Conservation (phyloP, 2,329 filamentous ascomycete genomes). For the Polychaeton citri region DNA sequence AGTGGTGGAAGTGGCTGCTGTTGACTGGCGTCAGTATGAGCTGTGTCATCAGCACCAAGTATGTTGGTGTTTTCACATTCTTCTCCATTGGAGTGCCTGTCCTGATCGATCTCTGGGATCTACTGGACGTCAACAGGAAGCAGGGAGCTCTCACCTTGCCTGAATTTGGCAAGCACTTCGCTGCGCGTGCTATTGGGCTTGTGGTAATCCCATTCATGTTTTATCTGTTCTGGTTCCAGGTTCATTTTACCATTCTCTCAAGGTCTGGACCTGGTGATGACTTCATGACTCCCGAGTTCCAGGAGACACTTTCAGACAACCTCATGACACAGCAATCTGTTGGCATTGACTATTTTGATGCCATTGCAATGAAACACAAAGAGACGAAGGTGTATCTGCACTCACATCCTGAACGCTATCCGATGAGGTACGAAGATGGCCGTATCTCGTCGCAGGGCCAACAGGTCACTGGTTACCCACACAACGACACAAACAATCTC, state of each 20-base stretch:
- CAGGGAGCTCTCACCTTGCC: conserved; percentile 67
- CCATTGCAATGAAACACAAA: conserved; percentile 81
- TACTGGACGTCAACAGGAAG: conserved; percentile 76
- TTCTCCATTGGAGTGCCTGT: conserved; percentile 93
- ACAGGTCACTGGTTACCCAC: conserved; percentile 95
- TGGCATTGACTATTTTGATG: conserved; percentile 80
- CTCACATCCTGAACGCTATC: conserved; percentile 80
- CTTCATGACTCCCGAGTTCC: conserved; percentile 97
- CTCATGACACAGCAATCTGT: conserved; percentile 78
- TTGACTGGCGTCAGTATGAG: conserved; percentile 88
- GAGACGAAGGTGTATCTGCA: conserved; percentile 95
- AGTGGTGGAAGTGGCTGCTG: conserved; percentile 99
- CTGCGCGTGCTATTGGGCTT: conserved; percentile 70
- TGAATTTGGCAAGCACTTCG: conserved; percentile 80
- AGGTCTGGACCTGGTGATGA: conserved; percentile 90
- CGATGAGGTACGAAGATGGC: conserved; percentile 90
- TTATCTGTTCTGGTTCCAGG: conserved; percentile 99
- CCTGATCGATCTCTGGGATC: conserved; percentile 84
- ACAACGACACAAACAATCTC: conserved; percentile 97
- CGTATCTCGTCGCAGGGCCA: conserved; percentile 93
- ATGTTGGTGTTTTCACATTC: conserved; percentile 92
- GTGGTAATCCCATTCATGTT: conserved; percentile 91
- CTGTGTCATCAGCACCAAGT: conserved; percentile 97
- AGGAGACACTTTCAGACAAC: conserved; percentile 93
- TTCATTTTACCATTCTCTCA: conserved; percentile 83